Evolutionary conservation across 495 filamentous ascomycete genomes (phyloP).

Genomic region (Neurospora pannonica): DNA sequence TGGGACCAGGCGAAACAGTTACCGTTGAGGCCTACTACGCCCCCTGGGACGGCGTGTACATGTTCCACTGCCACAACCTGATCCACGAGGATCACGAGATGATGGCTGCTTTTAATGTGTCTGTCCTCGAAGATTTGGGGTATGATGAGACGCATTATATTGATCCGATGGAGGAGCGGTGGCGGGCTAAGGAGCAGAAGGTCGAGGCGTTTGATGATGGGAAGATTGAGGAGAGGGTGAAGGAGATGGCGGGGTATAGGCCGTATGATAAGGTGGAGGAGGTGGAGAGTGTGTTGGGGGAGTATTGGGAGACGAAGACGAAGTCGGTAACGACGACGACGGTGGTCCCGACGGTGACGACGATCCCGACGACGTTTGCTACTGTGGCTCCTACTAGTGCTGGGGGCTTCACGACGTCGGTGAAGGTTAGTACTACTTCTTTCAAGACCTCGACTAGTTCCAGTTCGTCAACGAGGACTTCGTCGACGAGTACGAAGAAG

Average conservation of each 20-base stretch:
- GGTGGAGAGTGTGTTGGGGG: conserved; percentile 11
- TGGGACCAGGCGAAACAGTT: conserved; percentile 39
- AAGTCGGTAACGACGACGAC: background rate
- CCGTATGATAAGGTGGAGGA: conserved; percentile 23
- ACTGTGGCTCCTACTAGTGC: background rate
- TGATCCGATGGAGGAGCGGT: conserved; percentile 24
- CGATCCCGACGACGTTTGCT: background rate
- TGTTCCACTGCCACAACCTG: conserved; percentile 50
- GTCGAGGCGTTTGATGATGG: background rate
- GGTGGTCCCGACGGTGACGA: background rate
- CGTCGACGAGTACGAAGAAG: background rate
- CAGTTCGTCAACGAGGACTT: background rate
- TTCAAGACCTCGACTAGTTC: background rate
- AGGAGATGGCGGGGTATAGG: conserved; percentile 19
- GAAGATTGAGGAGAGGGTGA: conserved; percentile 3
- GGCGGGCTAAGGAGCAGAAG: conserved; percentile 12
- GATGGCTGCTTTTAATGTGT: conserved; percentile 53
- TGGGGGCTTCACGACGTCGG: background rate
- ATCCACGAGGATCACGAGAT: conserved; percentile 53
- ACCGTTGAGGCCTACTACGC: conserved; percentile 39
- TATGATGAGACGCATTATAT: conserved; percentile 36
- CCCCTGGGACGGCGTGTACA: conserved; percentile 47
- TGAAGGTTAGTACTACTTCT: background rate
- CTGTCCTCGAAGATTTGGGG: conserved; percentile 34
- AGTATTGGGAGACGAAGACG: conserved; percentile 15